Conservation (phyloP, 805 yeast species). For the Dipodascus geniculatus region DNA sequence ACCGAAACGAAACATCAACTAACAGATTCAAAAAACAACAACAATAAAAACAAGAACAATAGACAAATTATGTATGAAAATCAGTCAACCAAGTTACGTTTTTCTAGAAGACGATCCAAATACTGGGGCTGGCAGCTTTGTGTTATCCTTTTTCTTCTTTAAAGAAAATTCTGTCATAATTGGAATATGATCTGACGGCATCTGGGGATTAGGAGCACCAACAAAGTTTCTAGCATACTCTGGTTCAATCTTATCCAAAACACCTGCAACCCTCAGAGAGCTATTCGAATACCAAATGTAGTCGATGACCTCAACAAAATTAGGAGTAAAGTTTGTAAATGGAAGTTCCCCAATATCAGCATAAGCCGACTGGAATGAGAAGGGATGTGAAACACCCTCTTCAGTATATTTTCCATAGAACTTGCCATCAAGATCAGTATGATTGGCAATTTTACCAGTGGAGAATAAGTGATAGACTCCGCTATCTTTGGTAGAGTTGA, state of each 20-base stretch:
- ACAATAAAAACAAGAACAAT: not conserved
- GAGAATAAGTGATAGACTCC: conserved; percentile 89
- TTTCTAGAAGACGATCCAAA: not conserved
- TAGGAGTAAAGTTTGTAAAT: conserved; percentile 89
- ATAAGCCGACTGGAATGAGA: conserved; percentile 78
- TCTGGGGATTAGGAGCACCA: conserved; percentile 89
- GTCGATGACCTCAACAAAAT: conserved; percentile 86
- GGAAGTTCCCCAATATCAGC: conserved; percentile 79
- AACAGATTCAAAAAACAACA: not conserved
- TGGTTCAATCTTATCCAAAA: conserved; percentile 66
- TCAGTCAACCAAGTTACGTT: not conserved
- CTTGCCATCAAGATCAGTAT: conserved; percentile 70
- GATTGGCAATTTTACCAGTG: conserved; percentile 63
- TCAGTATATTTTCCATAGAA: conserved; percentile 80
- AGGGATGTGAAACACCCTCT: conserved; percentile 73
- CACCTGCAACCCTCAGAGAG: conserved; percentile 69
- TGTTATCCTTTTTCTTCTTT: conserved; percentile 22
- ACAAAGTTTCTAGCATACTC: conserved; percentile 58
- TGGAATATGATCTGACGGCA: conserved; percentile 94
- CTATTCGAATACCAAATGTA: conserved; percentile 90
- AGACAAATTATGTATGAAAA: not conserved
- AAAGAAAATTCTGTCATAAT: conserved; percentile 68
- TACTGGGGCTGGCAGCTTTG: not conserved
- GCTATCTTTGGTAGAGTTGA: conserved; percentile 74
- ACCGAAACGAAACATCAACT: too few species aligned